Conservation (phyloP, 305 asterid genomes). For the Andrographis paniculata region DNA sequence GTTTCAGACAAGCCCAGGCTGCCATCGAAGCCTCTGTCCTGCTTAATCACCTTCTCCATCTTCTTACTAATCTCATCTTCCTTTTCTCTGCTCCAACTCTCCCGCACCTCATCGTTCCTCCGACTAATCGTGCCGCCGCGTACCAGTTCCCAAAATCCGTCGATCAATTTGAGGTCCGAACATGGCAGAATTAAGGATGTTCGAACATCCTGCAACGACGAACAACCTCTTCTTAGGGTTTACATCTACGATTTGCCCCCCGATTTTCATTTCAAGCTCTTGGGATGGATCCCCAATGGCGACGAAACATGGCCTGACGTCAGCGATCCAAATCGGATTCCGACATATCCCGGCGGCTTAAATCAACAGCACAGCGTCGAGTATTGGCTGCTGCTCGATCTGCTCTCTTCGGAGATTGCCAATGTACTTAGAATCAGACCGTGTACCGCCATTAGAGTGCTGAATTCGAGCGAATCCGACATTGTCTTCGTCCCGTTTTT, state of each 20-base stretch:
- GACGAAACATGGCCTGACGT: slow-evolving; percentile 52
- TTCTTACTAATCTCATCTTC: too few relatives aligned
- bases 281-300: slow-evolving; percentile 37
- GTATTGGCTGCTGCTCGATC: slow-evolving; percentile 73
- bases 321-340: slow-evolving; percentile 26
- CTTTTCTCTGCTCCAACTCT: too few relatives aligned
- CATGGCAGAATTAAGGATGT: too few relatives aligned
- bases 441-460: slow-evolving; percentile 49
- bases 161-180: too few relatives aligned
- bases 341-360: slow-evolving; percentile 65
- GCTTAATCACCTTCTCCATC: too few relatives aligned
- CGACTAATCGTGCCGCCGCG: too few relatives aligned
- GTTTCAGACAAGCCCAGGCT: too few relatives aligned
- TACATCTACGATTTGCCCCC: slow-evolving; percentile 69
- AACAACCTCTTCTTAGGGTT: slow-evolving; percentile 39
- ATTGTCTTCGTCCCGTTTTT: slow-evolving; percentile 62
- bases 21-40: too few relatives aligned
- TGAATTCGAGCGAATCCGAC: slow-evolving; percentile 50
- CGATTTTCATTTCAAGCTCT: slow-evolving; percentile 58
- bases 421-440: slow-evolving; percentile 38
- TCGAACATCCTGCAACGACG: slow-evolving; percentile 31
- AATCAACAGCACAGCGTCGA: slow-evolving; percentile 67
- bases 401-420: slow-evolving; percentile 33
- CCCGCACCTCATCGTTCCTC: too few relatives aligned
- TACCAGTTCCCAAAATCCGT: too few relatives aligned